Base-by-base conservation (phyloP, 1,139 yeast genomes). In the Geotrichum klebahnii region DNA sequence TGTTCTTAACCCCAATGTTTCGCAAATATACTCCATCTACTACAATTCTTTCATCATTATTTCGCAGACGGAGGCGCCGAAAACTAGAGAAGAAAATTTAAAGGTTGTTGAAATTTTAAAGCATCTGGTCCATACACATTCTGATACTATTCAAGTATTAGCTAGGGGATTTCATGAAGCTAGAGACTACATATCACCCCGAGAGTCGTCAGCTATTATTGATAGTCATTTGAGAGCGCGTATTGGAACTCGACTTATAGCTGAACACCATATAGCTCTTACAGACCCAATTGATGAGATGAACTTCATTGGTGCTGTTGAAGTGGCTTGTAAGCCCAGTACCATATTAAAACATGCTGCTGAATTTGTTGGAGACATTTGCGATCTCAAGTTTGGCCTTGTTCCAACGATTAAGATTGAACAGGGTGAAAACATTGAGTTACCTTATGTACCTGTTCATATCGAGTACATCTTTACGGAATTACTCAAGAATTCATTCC, bases 371-470 rank as follows among this genome's bases (percentile, higher is more conserved):
- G 84, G 84, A 55, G 96, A 86, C 59, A 79, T 90, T 65, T 83
- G 90, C 47, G 75, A 81, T 52, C 72, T 92, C 68, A 87, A 88
- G 65, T 90, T 87, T 60, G 96, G 90, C 59, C 82, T 81, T 57
- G 71, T 78, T 2, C 84, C 88, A 1, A 23, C 28, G 14, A 16
- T 47, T 10, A 75, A 78, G 6, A 67, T 87, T 17, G 61, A 67
- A n/a, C 66, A 66, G 50, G 81, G 82, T 9, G 63, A 63, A 32
- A 75, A 76, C 38, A 68, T 78, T 34, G 65, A 64, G 34, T 66
- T 89, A 64, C 92, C 96, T 0, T 90, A 88, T 65, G 83, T 90
- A 44, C 90, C 92, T 31, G 83, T 82, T 48, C 96, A 90, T 63
- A 67, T 92, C 46, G 96, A 90, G 65, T 90, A 92, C 62, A 80